These are phyloP conservation scores for Trichoderma asperellum DNA, from an alignment of 2,329 filamentous ascomycete genomes.

Conservation along the genomic window DNA sequence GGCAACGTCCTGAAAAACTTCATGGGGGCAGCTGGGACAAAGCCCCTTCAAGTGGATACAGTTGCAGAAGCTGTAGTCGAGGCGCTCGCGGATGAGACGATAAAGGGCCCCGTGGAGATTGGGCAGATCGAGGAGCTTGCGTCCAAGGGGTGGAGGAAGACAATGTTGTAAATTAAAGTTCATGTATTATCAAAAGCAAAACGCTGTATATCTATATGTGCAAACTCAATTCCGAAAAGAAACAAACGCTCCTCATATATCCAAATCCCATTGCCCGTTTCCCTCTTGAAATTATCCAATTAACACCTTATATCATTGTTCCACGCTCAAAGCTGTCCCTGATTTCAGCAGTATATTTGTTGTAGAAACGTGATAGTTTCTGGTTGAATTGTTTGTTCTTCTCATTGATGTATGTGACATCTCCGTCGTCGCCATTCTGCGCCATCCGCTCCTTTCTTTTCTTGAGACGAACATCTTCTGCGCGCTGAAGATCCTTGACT, in stretches of 20 bases:
- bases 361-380: constrained; percentile 93
- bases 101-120: constrained; percentile 77
- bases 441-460: constrained; percentile 80
- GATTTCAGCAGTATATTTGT: constrained; percentile 97
- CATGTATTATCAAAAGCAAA: constrained; percentile 14
- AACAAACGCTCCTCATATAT: constrained; percentile 1
- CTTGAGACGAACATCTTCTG: constrained; percentile 84
- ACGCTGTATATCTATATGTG: constrained; percentile 23
- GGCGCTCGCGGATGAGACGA: constrained; percentile 72
- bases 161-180: constrained; percentile 69
- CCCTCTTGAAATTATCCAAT: no score
- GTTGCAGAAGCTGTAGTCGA: constrained; percentile 92
- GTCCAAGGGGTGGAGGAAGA: constrained; percentile 82
- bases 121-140: constrained; percentile 81
- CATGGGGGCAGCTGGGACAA: constrained; percentile 80
- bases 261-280: background rate
- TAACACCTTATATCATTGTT: constrained; percentile 74
- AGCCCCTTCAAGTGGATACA: constrained; percentile 83
- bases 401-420: constrained; percentile 99
- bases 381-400: constrained; percentile 99
- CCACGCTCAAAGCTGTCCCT: constrained; percentile 96
- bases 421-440: constrained; percentile 79
- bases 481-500: constrained; percentile 83
- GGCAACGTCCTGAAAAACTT: constrained; percentile 75
- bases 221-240: constrained; percentile 34